Evolutionary conservation across 2,329 filamentous ascomycete species (phyloP).

Genomic region (Paracamarosporium sp.): DNA sequence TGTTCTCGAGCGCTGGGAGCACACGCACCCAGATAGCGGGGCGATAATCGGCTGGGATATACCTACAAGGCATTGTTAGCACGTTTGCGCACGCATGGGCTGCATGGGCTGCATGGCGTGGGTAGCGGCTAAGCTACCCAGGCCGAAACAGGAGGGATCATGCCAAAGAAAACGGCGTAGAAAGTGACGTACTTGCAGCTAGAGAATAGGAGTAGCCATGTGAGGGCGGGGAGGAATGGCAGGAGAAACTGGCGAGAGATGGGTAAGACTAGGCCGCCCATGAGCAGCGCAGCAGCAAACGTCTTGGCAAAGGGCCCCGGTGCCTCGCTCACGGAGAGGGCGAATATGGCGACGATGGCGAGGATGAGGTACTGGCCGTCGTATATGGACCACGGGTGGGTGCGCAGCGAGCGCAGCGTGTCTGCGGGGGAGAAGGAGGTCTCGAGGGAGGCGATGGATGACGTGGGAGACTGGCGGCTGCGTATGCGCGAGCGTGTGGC

Average conservation of each 20-base stretch:
- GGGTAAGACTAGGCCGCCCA: slow-evolving; percentile 77
- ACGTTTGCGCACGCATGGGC: slow-evolving; percentile 18
- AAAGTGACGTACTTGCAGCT: slow-evolving; percentile 79
- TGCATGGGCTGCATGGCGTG: slow-evolving; percentile 11
- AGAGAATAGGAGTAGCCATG: slow-evolving; percentile 91
- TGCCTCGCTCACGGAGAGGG: slow-evolving; percentile 78
- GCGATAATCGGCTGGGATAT: slow-evolving; percentile 86
- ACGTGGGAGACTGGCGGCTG: slow-evolving; percentile 69
- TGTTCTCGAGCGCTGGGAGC: slow-evolving; percentile 91
- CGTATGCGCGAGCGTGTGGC: slow-evolving; percentile 68
- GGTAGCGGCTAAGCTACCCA: slow-evolving; percentile 13
- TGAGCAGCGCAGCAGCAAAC: slow-evolving; percentile 69
- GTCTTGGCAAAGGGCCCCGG: slow-evolving; percentile 82
- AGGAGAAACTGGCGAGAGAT: slow-evolving; percentile 90
- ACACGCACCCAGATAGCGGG: slow-evolving; percentile 96
- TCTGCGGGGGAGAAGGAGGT: slow-evolving; percentile 83
- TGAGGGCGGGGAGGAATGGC: slow-evolving; percentile 82
- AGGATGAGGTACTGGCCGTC: slow-evolving; percentile 86
- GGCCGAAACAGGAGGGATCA: slow-evolving; percentile 13
- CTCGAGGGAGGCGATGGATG: slow-evolving; percentile 77
- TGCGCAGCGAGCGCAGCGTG: slow-evolving; percentile 76
- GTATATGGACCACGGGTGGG: slow-evolving; percentile 80
- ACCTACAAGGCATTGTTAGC: slow-evolving; percentile 61
- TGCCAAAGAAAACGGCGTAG: slow-evolving; percentile 10
- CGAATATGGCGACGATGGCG: slow-evolving; percentile 78